phyloP scores from a whole-genome alignment of 1,284 basidiomycete species.

The Hemileia vastatrix region DNA sequence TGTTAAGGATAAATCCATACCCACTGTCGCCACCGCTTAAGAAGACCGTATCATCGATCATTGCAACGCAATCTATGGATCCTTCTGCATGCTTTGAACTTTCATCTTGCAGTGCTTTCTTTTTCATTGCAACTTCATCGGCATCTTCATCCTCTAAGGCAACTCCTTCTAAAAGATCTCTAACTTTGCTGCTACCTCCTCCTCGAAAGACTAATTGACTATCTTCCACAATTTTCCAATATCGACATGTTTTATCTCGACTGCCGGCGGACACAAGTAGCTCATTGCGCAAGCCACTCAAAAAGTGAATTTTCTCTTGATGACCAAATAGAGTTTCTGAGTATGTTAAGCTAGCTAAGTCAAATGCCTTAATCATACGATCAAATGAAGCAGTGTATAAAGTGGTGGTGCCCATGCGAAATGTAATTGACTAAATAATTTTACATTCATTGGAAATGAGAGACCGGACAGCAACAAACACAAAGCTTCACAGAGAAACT shows the following conservation, averaged over 20 bases:
- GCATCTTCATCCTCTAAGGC: conserved; percentile 12
- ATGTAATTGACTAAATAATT: conserved; percentile 57
- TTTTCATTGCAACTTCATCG: conserved; percentile 43
- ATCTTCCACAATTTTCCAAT: conserved; percentile 96
- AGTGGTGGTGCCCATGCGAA: conserved; percentile 67
- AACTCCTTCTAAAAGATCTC: conserved; percentile 71
- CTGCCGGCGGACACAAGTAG: conserved; percentile 78
- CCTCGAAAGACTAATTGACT: conserved; percentile 91
- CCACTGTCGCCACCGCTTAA: conserved; percentile 91
- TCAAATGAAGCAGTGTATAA: conserved; percentile 83
- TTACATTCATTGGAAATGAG: conserved; percentile 4
- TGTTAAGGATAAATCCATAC: conserved; percentile 47
- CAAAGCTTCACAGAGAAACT: neutral
- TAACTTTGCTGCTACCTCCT: conserved; percentile 66
- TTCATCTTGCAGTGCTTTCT: conserved; percentile 46
- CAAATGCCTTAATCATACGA: conserved; percentile 83
- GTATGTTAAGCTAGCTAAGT: conserved; percentile 73
- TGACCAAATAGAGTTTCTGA: conserved; percentile 97
- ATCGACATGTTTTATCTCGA: conserved; percentile 80
- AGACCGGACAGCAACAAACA: neutral
- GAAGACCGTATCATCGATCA: conserved; percentile 89
- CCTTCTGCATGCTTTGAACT: conserved; percentile 66
- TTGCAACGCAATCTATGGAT: conserved; percentile 78
- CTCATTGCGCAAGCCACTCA: conserved; percentile 74
- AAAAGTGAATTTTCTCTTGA: conserved; percentile 70